Base-by-base conservation (phyloP, 495 filamentous ascomycete species). In the Monascus purpureus region DNA sequence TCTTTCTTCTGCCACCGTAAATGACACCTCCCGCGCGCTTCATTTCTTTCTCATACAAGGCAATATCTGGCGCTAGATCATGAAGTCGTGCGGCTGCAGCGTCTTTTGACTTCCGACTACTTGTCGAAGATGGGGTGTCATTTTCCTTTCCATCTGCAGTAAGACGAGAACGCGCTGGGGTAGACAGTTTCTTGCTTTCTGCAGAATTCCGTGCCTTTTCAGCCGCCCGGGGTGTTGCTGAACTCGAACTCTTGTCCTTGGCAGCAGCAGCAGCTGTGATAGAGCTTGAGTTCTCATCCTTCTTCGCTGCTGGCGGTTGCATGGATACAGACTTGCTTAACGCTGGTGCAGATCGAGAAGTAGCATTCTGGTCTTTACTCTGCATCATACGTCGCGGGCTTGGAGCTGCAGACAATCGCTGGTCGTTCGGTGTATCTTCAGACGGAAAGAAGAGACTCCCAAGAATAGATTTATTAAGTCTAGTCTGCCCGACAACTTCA, bases 31-130 rank as follows among this genome's bases (percentile, higher is more conserved):
- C 86, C 25, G 81, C 79, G 13, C 74, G 73, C 60, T 90, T 93
- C 62, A 65, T 84, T 53, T 99, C 90, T 46, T 93, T 95, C 50
- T 99, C 80, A 47, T 86, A 95, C 31, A 87, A 59, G 6, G 76
- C 77, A 40, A 95, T 82, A 52, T 95, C 90, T 0, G 74, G 68
- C 7, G 82, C 85, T 15, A 81, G 54, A 14, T 74, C 68, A 31
- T 90, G 83, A 2, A 96, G 57, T 32, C 68, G 75, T 3, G 77
- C 75, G 2, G 77, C 57, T 19, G 92, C 90, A 37, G 75, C 73
- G 2, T 80, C 77, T 46, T 95, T 95, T 6, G 90, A 87, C 45
- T 79, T 83, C 17, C 90, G 77, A 49, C 82, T 87, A 26, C 75
- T 73, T 3, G 72, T 81, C 9, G 75, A 72, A 1, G 73, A 75